Conservation (phyloP, 1,284 basidiomycete species). For the Vanrija humicola region DNA sequence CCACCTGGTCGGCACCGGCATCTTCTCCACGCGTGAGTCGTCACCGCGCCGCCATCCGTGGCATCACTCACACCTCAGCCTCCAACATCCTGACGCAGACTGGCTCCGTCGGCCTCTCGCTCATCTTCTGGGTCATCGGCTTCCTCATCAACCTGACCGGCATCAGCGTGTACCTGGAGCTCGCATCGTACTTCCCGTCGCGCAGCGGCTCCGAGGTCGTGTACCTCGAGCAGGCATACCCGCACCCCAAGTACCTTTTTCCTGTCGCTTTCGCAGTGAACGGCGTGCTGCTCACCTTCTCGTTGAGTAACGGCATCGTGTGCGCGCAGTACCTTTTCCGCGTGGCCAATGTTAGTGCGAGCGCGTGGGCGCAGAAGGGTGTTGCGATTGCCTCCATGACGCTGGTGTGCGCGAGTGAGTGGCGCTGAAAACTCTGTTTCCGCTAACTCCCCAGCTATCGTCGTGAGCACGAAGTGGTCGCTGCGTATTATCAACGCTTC, state of each 20-base stretch:
- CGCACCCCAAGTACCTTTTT: slow-evolving; percentile 26
- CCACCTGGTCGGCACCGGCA: slow-evolving; percentile 26
- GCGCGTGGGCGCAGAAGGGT: slow-evolving; percentile 19
- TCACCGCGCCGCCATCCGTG: background rate
- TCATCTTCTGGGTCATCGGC: slow-evolving; percentile 30
- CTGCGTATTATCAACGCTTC: background rate
- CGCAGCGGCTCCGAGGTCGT: slow-evolving; percentile 28
- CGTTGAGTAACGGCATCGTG: slow-evolving; percentile 21
- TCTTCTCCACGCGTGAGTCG: slow-evolving; percentile 26
- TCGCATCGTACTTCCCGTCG: slow-evolving; percentile 27
- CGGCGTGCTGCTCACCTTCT: slow-evolving; percentile 25
- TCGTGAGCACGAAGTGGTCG: background rate
- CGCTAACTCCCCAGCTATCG: background rate
- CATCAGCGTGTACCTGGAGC: slow-evolving; percentile 28
- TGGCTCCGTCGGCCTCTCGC: slow-evolving; percentile 24
- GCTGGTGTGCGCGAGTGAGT: background rate
- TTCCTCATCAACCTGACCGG: slow-evolving; percentile 20
- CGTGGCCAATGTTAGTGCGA: slow-evolving; percentile 13
- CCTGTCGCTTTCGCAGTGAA: slow-evolving; percentile 26
- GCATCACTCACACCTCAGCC: slow-evolving; percentile 4
- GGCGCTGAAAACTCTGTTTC: too few relatives aligned
- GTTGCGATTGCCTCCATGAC: slow-evolving; percentile 1
- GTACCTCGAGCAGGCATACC: slow-evolving; percentile 35
- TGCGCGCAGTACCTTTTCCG: slow-evolving; percentile 25
- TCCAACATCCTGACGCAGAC: slow-evolving; percentile 13